Conservation (phyloP, 1,284 basidiomycete genomes). For the Cryptococcus sp. region DNA sequence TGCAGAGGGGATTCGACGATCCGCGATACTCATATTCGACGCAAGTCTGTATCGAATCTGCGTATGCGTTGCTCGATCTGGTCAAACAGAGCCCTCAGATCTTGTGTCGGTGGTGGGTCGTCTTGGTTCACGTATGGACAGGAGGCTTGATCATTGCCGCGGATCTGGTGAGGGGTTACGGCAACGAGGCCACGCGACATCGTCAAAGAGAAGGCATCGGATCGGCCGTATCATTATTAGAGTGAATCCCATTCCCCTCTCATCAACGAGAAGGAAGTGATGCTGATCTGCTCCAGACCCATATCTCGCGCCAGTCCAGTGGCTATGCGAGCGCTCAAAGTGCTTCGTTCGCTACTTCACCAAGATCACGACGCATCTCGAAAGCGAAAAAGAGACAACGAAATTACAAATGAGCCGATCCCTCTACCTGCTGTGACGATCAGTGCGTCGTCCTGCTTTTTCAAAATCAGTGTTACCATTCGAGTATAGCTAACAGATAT, state of each 20-base stretch:
- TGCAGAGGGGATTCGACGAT: slow-evolving; percentile 21
- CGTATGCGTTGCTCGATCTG: slow-evolving; percentile 20
- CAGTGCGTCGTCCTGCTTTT: background rate
- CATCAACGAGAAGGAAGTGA: background rate
- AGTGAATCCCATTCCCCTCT: slow-evolving; percentile 10
- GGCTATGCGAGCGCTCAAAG: slow-evolving; percentile 18
- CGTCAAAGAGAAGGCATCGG: slow-evolving; percentile 14
- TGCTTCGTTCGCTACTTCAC: slow-evolving; percentile 14
- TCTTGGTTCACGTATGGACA: slow-evolving; percentile 27
- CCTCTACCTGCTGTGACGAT: background rate
- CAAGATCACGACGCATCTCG: background rate
- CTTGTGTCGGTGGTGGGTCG: slow-evolving; percentile 26
- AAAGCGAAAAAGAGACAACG: slow-evolving; percentile 7
- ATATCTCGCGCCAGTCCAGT: slow-evolving; percentile 16
- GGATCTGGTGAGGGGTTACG: slow-evolving; percentile 13
- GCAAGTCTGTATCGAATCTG: slow-evolving; percentile 18
- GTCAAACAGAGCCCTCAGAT: slow-evolving; percentile 18
- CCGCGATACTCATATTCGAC: slow-evolving; percentile 17
- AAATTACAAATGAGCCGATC: background rate
- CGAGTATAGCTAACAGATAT: background rate
- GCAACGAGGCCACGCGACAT: slow-evolving; percentile 2
- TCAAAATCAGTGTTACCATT: background rate
- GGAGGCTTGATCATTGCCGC: slow-evolving; percentile 22
- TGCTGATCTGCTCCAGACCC: slow-evolving; percentile 7
- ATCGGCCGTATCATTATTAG: slow-evolving; percentile 16